Percentiles rank a stretch among this genome's conserved stretches.
These are phyloP conservation scores for Aspergillus ustus DNA, from an alignment of 2,329 filamentous ascomycete species.

Conservation along the genomic window DNA sequence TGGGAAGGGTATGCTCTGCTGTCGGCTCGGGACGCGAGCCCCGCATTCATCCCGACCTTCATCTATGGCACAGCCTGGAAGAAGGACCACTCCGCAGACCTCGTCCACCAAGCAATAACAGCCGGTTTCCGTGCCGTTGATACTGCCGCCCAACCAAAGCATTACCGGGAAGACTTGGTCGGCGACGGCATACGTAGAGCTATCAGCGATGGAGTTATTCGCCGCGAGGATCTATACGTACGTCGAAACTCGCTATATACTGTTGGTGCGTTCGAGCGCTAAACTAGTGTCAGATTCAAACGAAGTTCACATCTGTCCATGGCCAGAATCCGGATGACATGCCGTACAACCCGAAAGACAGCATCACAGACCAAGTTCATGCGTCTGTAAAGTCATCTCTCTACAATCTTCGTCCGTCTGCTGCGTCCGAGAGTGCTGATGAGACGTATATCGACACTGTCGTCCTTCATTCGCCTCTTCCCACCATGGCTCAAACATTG, in stretches of 20 bases:
- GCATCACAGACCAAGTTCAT: slow-evolving; percentile 68
- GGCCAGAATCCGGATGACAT: slow-evolving; percentile 66
- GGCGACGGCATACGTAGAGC: slow-evolving; percentile 68
- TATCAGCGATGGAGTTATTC: slow-evolving; percentile 63
- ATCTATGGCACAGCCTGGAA: slow-evolving; percentile 91
- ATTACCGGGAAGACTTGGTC: slow-evolving; percentile 76
- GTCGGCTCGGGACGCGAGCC: slow-evolving; percentile 27
- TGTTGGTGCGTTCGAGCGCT: background rate
- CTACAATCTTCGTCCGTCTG: slow-evolving; percentile 56
- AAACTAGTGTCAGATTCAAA: slow-evolving; percentile 65
- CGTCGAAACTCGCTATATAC: slow-evolving; percentile 28
- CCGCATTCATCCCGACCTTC: slow-evolving; percentile 48
- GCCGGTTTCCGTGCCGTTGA: slow-evolving; percentile 75
- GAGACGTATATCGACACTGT: slow-evolving; percentile 61
- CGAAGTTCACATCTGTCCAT: slow-evolving; percentile 73
- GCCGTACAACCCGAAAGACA: slow-evolving; percentile 65
- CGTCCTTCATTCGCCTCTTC: slow-evolving; percentile 63
- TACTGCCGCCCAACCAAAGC: slow-evolving; percentile 76
- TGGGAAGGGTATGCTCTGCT: slow-evolving; percentile 38
- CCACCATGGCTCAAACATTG: slow-evolving; percentile 57
- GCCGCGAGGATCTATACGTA: slow-evolving; percentile 67
- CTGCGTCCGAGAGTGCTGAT: slow-evolving; percentile 35
- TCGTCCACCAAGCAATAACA: slow-evolving; percentile 71
- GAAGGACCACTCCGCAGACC: slow-evolving; percentile 66
- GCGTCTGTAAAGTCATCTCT: slow-evolving; percentile 71